Evolutionary conservation across 257 asterid genomes (phyloP), one percentile per base, ranked within the genome.

Genomic region (Buddleja alternifolia): DNA sequence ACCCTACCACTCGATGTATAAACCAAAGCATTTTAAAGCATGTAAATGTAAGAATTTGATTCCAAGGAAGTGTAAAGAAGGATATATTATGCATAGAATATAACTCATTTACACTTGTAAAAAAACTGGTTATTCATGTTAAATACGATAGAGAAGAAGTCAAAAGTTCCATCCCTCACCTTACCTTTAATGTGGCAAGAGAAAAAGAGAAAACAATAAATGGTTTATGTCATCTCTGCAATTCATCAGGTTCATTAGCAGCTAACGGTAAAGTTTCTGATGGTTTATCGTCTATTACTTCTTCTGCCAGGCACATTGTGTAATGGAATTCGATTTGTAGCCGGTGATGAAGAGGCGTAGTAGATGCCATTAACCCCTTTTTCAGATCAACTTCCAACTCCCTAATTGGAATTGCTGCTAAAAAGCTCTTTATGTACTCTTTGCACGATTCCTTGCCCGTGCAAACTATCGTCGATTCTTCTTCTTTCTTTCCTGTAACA

Each of bases 331-430:
- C 34, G 5, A 29, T 29, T 29, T 29, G 34, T 5, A 29, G 34
- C 5, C 34, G 34, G 5, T 29, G 34, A 82, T 82, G 94, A 80
- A 87, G 80, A 8, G 79, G 86, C 1, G 83, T 80, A 5, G 83
- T 80, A 5, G 90, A 84, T 23, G 80, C 81, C 74, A 82, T 68
- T 66, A 78, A 58, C 46, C 94, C 90, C 73, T 66, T 87, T 16
- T 85, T 84, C 75, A 84, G 64, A 66, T 87, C 94, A 47, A 52
- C 86, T 57, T 79, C 70, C 77, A 84, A 42, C 74, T 87, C 91
- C 73, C 94, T 75, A 8, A 87, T 80, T 3, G 94, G 94, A 50
- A 87, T 82, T 7, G 87, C 89, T 25, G 94, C 94, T 68, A 87
- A 78, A 63, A 87, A 87, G 66, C 85, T 78, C 86, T 84, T 87